These are phyloP conservation scores for Pythium scleroteichum DNA, from an alignment of 352 stramenopile species.

Conservation along the genomic window DNA sequence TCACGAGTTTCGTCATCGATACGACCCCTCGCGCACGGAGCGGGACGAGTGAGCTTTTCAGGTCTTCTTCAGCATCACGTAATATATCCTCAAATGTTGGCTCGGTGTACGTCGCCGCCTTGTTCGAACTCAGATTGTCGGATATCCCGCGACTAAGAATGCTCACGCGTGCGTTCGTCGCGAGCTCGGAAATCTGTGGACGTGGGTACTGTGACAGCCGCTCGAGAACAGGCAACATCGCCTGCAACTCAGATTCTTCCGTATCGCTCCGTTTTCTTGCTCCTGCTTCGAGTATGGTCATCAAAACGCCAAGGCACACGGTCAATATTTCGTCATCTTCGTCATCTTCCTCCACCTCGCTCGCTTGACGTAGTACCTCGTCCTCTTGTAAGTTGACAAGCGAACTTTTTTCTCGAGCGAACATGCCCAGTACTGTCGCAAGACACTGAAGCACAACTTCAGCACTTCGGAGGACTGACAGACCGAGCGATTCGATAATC, in stretches of 20 bases:
- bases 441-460: constrained; percentile 68
- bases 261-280: constrained; percentile 38
- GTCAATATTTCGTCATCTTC: constrained; percentile 71
- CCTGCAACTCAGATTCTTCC: constrained; percentile 59
- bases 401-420: constrained; percentile 23
- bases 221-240: constrained; percentile 69
- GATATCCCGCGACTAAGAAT: constrained; percentile 54
- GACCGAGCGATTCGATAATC: constrained; percentile 73
- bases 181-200: constrained; percentile 71
- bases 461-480: constrained; percentile 72
- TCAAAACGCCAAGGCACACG: constrained; percentile 74
- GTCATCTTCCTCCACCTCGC: constrained; percentile 41
- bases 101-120: constrained; percentile 11
- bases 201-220: constrained; percentile 49
- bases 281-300: constrained; percentile 80
- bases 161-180: constrained; percentile 57
- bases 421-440: constrained; percentile 68
- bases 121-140: not conserved
- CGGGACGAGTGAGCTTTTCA: constrained; percentile 65
- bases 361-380: not conserved
- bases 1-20: constrained; percentile 74
- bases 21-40: constrained; percentile 75
- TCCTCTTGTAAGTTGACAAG: constrained; percentile 16
- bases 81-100: constrained; percentile 60
- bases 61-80: constrained; percentile 51